These are phyloP conservation scores for Anthracocystis walkeri DNA, from an alignment of 1,284 basidiomycete genomes.

Conservation along the genomic window DNA sequence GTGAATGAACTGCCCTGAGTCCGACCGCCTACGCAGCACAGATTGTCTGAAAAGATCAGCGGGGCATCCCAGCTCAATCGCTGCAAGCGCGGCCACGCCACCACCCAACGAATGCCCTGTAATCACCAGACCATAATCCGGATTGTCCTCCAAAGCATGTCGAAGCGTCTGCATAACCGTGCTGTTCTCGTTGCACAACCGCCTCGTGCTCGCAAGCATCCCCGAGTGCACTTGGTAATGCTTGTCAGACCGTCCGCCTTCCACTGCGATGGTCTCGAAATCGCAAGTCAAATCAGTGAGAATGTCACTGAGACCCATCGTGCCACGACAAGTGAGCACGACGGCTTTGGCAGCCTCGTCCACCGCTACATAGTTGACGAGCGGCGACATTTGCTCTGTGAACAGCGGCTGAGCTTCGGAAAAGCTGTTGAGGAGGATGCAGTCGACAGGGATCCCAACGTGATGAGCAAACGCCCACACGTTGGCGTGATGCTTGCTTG, in stretches of 20 bases:
- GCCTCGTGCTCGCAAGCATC: slow-evolving; percentile 72
- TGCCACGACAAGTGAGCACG: slow-evolving; percentile 73
- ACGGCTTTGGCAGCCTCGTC: slow-evolving; percentile 71
- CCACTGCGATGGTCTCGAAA: slow-evolving; percentile 71
- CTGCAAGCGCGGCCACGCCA: slow-evolving; percentile 71
- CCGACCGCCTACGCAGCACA: slow-evolving; percentile 24
- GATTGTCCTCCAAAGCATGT: slow-evolving; percentile 70
- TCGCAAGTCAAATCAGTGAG: slow-evolving; percentile 73
- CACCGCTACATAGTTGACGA: slow-evolving; percentile 72
- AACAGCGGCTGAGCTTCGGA: slow-evolving; percentile 64
- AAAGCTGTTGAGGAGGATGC: slow-evolving; percentile 72
- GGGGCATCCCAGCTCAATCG: slow-evolving; percentile 68
- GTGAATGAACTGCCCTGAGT: slow-evolving; percentile 19
- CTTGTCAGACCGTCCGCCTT: slow-evolving; percentile 69
- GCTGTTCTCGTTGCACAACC: slow-evolving; percentile 69
- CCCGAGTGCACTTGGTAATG: slow-evolving; percentile 72
- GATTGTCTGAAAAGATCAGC: slow-evolving; percentile 64
- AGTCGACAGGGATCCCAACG: slow-evolving; percentile 72
- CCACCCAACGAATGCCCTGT: slow-evolving; percentile 73
- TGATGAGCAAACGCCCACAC: slow-evolving; percentile 71
- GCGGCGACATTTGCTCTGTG: slow-evolving; percentile 69
- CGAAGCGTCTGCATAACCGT: slow-evolving; percentile 72
- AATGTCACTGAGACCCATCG: slow-evolving; percentile 72
- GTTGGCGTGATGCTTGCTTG: slow-evolving; percentile 71
- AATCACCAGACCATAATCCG: slow-evolving; percentile 72